phyloP scores from a whole-genome alignment of 1,139 yeast species.

The Yamadazyma songkhlaensis region DNA sequence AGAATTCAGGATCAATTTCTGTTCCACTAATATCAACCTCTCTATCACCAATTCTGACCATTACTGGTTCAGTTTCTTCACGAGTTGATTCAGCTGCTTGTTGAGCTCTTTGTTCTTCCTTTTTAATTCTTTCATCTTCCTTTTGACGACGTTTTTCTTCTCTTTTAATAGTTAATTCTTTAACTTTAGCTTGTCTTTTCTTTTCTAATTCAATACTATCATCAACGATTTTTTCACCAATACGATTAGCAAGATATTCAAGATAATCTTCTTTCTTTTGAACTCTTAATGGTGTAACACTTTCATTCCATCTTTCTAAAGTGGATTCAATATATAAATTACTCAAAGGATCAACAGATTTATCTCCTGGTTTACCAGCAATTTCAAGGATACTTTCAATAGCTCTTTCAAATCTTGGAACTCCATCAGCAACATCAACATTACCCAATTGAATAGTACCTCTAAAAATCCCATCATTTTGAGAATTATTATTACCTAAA shows the following conservation, averaged over 20 bases:
- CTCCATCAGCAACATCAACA: constrained; percentile 9
- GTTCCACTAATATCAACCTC: constrained; percentile 86
- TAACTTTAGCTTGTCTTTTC: constrained; percentile 26
- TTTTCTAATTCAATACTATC: constrained; percentile 40
- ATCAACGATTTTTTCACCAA: constrained; percentile 52
- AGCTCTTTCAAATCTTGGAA: constrained; percentile 22
- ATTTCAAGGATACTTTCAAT: constrained; percentile 26
- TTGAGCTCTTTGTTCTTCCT: constrained; percentile 38
- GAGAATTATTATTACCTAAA: constrained; percentile 8
- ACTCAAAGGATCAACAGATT: constrained; percentile 17
- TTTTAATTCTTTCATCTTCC: constrained; percentile 32
- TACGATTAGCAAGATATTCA: constrained; percentile 45
- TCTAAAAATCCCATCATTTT: constrained; percentile 17
- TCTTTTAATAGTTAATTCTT: constrained; percentile 30
- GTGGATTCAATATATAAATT: constrained; percentile 52
- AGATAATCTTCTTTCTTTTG: constrained; percentile 38
- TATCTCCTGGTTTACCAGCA: constrained; percentile 9
- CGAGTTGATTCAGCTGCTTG: constrained; percentile 17
- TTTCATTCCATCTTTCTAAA: constrained; percentile 68
- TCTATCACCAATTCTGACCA: constrained; percentile 73
- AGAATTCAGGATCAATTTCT: constrained; percentile 88
- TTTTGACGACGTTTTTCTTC: constrained; percentile 21
- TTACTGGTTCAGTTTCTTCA: constrained; percentile 42
- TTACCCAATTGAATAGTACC: constrained; percentile 17
- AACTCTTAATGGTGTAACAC: constrained; percentile 48